phyloP scores from a whole-genome alignment of 805 yeast species.

The Lipomyces yamadae region DNA sequence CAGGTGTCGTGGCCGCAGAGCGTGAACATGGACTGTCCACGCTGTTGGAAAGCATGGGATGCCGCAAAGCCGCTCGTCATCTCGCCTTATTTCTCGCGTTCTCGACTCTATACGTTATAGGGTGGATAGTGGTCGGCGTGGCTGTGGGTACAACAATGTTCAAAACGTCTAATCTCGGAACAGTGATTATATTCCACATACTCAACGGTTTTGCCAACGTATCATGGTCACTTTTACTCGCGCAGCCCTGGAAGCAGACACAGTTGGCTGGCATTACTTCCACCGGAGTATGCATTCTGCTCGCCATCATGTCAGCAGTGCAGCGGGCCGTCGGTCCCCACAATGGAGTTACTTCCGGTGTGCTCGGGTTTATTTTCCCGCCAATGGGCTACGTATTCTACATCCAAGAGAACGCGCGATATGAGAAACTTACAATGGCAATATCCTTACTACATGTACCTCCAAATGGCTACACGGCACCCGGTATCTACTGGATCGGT shows the following conservation, averaged over 20 bases:
- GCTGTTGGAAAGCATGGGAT: conserved; percentile 46
- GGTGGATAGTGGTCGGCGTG: conserved; percentile 44
- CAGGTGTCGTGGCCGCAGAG: conserved; percentile 45
- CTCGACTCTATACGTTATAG: conserved; percentile 42
- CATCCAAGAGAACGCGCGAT: conserved; percentile 34
- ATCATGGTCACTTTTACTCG: conserved; percentile 43
- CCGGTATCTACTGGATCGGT: conserved; percentile 32
- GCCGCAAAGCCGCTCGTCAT: conserved; percentile 38
- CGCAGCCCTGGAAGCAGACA: conserved; percentile 42
- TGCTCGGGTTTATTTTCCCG: conserved; percentile 45
- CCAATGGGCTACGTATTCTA: conserved; percentile 45
- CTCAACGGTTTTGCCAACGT: conserved; percentile 43
- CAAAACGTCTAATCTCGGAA: conserved; percentile 39
- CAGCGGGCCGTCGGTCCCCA: conserved; percentile 35
- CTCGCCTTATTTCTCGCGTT: conserved; percentile 41
- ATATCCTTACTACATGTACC: conserved; percentile 23
- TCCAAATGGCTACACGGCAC: conserved; percentile 32
- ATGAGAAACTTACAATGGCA: conserved; percentile 9
- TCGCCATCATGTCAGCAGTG: conserved; percentile 44
- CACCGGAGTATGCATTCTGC: conserved; percentile 42
- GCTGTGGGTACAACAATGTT: conserved; percentile 37
- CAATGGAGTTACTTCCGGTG: conserved; percentile 37
- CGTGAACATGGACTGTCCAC: conserved; percentile 44
- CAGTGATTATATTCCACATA: conserved; percentile 43
- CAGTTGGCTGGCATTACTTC: conserved; percentile 45